These are phyloP conservation scores for Erodium texanum DNA, from an alignment of 441 rosid species.

Conservation along the genomic window DNA sequence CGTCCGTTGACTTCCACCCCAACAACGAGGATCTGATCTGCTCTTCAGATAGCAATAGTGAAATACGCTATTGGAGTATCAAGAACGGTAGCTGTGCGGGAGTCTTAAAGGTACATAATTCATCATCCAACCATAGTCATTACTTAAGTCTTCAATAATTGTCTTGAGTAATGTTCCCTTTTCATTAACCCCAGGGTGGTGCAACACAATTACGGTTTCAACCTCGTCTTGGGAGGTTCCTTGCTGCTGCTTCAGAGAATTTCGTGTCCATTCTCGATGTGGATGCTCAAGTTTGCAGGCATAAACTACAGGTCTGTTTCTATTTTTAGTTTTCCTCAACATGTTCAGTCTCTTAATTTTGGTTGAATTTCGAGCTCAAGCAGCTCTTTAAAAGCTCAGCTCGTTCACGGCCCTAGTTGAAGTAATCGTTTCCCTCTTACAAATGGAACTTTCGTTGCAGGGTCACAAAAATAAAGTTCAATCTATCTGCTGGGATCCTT, in stretches of 20 bases:
- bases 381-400: too few relatives aligned
- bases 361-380: too few relatives aligned
- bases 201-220: constrained; percentile 81
- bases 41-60: constrained; percentile 79
- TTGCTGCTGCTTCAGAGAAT: constrained; percentile 83
- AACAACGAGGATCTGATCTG: constrained; percentile 75
- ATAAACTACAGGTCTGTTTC: constrained; percentile 57
- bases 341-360: too few relatives aligned
- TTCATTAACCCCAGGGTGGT: constrained; percentile 49
- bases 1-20: constrained; percentile 91
- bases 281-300: constrained; percentile 71
- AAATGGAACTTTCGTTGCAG: constrained; percentile 39
- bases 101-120: constrained; percentile 57
- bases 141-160: neutral
- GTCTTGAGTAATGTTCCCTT: neutral
- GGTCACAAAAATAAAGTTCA: constrained; percentile 69
- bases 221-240: constrained; percentile 71
- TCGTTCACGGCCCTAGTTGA: too few relatives aligned
- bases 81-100: constrained; percentile 67
- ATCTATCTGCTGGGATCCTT: constrained; percentile 83
- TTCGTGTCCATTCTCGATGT: constrained; percentile 73
- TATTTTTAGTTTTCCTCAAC: neutral
- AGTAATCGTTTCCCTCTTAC: too few relatives aligned
- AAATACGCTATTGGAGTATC: constrained; percentile 90
- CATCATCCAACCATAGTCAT: constrained; percentile 3